Percentiles rank a stretch among this genome's conserved stretches.
Conservation (phyloP, 2,329 filamentous ascomycete species). For the Cladophialophora carrionii region DNA sequence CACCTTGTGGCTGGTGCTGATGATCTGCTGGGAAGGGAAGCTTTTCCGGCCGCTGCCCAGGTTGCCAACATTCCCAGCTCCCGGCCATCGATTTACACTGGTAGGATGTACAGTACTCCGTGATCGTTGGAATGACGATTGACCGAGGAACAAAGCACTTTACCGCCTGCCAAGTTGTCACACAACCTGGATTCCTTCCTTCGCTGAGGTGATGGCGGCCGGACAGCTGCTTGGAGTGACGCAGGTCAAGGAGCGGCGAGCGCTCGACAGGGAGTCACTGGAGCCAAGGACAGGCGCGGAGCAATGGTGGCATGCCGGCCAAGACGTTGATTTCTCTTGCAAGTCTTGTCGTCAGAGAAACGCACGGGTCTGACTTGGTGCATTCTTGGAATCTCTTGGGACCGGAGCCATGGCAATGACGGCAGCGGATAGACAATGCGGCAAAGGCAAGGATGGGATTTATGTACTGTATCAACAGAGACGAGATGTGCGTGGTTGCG, state of each 20-base stretch:
- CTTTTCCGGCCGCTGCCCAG: not conserved
- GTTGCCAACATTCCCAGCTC: not conserved
- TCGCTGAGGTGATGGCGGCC: not conserved
- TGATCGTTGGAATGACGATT: not conserved
- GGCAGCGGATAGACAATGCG: not conserved
- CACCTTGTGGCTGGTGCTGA: not conserved
- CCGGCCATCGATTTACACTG: not conserved
- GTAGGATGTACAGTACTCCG: not conserved
- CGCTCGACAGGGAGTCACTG: too few relatives aligned
- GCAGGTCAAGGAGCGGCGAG: not conserved
- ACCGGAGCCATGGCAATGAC: too few relatives aligned
- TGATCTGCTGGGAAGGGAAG: too few relatives aligned
- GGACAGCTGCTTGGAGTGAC: constrained; percentile 1
- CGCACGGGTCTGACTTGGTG: constrained; percentile 2
- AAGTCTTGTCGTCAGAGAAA: constrained; percentile 12
- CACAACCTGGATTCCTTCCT: not conserved
- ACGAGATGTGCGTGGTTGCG: not conserved
- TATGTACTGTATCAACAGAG: not conserved
- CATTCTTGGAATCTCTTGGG: constrained; percentile 3
- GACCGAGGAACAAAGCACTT: not conserved
- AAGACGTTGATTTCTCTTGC: not conserved
- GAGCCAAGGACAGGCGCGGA: constrained; percentile 8
- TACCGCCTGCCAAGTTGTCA: not conserved
- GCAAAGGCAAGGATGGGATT: not conserved
- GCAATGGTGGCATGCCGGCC: not conserved